Conservation (phyloP, 352 stramenopile genomes). For the Blastocystis sp. region DNA sequence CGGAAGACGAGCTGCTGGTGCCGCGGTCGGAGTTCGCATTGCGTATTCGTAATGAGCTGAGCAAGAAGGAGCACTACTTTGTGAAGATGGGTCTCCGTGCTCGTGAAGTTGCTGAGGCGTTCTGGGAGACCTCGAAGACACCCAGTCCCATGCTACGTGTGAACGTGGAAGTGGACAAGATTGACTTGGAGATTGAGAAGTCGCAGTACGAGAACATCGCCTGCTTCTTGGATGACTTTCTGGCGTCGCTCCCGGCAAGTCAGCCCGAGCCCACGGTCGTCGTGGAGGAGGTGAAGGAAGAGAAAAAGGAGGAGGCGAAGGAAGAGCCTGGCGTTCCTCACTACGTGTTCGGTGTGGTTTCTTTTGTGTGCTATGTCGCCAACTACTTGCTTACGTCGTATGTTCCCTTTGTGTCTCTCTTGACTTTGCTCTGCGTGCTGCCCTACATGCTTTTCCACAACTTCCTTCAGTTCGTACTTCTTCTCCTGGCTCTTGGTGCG, state of each 20-base stretch:
- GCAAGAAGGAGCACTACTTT: not conserved
- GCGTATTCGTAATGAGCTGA: not conserved
- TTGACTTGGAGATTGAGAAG: slow-evolving; percentile 53
- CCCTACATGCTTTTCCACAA: slow-evolving; percentile 14
- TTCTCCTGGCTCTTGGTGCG: not conserved
- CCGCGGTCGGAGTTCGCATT: not conserved
- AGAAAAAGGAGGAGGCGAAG: not conserved
- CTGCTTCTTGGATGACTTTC: slow-evolving; percentile 44
- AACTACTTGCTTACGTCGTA: slow-evolving; percentile 47
- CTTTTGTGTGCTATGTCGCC: not conserved
- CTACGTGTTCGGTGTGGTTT: slow-evolving; percentile 31
- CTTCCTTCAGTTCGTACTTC: slow-evolving; percentile 20
- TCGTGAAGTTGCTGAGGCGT: not conserved
- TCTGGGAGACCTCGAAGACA: slow-evolving; percentile 2
- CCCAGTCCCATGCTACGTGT: slow-evolving; percentile 6
- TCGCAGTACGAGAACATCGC: slow-evolving; percentile 48
- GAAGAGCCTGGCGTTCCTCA: not conserved
- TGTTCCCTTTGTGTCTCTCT: not conserved
- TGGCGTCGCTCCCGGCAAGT: not conserved
- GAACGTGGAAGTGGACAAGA: slow-evolving; percentile 22
- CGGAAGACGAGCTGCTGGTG: not conserved
- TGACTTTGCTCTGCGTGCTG: not conserved
- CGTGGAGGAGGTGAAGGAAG: not conserved
- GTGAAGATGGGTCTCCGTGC: slow-evolving; percentile 1
- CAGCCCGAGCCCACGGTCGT: not conserved